Percentiles rank a stretch among this genome's conserved stretches.
phyloP scores from a whole-genome alignment of 129 eudicot species.

The Saussurea involucrata region DNA sequence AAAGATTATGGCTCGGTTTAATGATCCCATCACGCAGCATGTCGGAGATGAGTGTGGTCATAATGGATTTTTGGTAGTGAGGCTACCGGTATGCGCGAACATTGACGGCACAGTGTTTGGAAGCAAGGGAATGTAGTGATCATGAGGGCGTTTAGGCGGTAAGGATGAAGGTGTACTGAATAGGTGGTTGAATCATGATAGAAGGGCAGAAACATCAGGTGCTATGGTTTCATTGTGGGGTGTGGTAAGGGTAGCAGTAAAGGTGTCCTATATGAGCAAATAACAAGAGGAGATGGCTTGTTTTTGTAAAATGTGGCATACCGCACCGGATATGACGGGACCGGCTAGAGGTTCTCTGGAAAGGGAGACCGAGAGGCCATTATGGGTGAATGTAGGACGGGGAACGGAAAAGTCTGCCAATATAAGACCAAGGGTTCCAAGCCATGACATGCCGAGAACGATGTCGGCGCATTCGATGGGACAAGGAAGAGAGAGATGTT shows the following conservation, averaged over 20 bases:
- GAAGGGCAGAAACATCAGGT: too few relatives aligned
- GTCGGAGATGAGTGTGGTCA: background rate
- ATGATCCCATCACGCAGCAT: background rate
- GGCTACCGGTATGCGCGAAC: background rate
- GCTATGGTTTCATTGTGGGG: too few relatives aligned
- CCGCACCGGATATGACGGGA: too few relatives aligned
- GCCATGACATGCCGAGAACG: background rate
- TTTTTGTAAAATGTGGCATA: too few relatives aligned
- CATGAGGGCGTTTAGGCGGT: background rate
- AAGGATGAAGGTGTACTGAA: background rate
- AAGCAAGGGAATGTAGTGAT: background rate
- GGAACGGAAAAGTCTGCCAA: background rate
- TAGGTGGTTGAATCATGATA: too few relatives aligned
- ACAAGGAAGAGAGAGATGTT: too few relatives aligned
- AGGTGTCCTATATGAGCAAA: too few relatives aligned
- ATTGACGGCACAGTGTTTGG: background rate
- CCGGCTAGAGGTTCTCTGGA: too few relatives aligned
- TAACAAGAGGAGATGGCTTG: too few relatives aligned
- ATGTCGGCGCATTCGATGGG: background rate
- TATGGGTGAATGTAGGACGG: background rate
- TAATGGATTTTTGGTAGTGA: background rate
- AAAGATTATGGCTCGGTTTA: background rate
- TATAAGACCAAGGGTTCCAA: background rate
- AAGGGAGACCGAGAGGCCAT: too few relatives aligned
- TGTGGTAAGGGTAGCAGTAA: too few relatives aligned